These are phyloP conservation scores for Gorgonomyces haynaldii DNA, from an alignment of 192 early-diverging fungal species.

Conservation along the genomic window DNA sequence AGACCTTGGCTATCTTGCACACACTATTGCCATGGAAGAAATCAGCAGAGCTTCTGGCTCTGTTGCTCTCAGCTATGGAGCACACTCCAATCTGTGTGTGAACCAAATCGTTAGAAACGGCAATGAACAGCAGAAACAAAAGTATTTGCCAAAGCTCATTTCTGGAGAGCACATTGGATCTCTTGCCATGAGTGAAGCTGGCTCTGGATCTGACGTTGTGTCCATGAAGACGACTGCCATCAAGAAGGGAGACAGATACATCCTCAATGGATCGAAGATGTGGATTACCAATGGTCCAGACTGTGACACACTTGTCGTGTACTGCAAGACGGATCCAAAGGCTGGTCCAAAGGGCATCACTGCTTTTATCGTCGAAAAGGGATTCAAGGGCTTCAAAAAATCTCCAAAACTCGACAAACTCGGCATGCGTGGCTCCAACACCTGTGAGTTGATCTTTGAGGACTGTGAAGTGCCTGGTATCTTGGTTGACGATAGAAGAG, in stretches of 20 bases:
- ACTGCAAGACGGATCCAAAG: constrained; percentile 74
- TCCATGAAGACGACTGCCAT: constrained; percentile 78
- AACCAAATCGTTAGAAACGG: constrained; percentile 93
- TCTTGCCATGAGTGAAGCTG: constrained; percentile 88
- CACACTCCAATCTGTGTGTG: constrained; percentile 93
- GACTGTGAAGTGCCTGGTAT: constrained; percentile 74
- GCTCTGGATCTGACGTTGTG: constrained; percentile 84
- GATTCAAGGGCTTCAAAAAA: constrained; percentile 71
- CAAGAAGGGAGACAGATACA: constrained; percentile 69
- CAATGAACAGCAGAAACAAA: constrained; percentile 70
- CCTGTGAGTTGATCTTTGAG: constrained; percentile 90
- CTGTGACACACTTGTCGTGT: constrained; percentile 80
- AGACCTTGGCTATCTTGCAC: constrained; percentile 79
- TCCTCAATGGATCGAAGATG: constrained; percentile 80
- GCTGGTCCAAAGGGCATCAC: constrained; percentile 83
- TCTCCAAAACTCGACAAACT: constrained; percentile 88
- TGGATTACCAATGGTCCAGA: constrained; percentile 97
- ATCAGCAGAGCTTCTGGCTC: constrained; percentile 77
- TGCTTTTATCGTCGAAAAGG: constrained; percentile 87
- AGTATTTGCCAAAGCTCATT: constrained; percentile 84
- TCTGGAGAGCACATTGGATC: constrained; percentile 80
- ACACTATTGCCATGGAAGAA: constrained; percentile 89
- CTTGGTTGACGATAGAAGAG: constrained; percentile 29
- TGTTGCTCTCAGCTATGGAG: constrained; percentile 86
- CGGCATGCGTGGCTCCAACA: constrained; percentile 94